Base-by-base conservation (phyloP, 306 rosid genomes). In the Prunus salicina region DNA sequence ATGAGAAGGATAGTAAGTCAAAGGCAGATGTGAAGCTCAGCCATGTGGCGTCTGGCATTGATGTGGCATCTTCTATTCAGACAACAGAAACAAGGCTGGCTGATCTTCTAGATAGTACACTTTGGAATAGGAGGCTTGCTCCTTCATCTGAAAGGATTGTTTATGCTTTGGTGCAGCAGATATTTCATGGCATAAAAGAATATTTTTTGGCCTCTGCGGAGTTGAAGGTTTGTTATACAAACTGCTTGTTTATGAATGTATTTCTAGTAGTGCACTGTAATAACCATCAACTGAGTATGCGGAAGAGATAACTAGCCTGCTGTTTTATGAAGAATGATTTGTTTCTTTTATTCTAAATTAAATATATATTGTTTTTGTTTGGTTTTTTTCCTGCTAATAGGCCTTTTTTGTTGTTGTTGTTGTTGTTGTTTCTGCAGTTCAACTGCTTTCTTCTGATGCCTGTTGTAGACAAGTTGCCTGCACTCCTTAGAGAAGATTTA, bases 381-480 rank as follows among this genome's bases (percentile, higher is more conserved):
- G 30, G 16, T 28, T 5, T 10, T 56, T 41, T 70, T 8, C 58
- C 2, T 69, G 24, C 43, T 8, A 5, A 6, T 53, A 18, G n/a
- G 22, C 8, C 19, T 16, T 72, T 10, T 74, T 56, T 78, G 22
- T 22, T 22, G 22, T 22, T 70, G 60, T 55, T 53, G 41, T 67
- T 64, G 65, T 19, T 87, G 69, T 75, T 87, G 69, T 75, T 81
- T 79, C 81, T 82, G 85, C 96, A 95, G 98, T 95, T 92, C 87
- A 90, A 95, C 83, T 95, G 98, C 87, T 95, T 95, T 87, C 97
- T 92, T 72, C 83, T 95, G 80, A 95, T 95, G 98, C 98, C 97
- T 16, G 96, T 95, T 60, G 97, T 95, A 80, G 98, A 95, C 81
- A 95, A 95, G 86, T 83, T 92, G 89, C 98, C 97, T 24, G 92